Evolutionary conservation across 257 asterid genomes (phyloP).

Genomic region (Solanum chmielewskii): DNA sequence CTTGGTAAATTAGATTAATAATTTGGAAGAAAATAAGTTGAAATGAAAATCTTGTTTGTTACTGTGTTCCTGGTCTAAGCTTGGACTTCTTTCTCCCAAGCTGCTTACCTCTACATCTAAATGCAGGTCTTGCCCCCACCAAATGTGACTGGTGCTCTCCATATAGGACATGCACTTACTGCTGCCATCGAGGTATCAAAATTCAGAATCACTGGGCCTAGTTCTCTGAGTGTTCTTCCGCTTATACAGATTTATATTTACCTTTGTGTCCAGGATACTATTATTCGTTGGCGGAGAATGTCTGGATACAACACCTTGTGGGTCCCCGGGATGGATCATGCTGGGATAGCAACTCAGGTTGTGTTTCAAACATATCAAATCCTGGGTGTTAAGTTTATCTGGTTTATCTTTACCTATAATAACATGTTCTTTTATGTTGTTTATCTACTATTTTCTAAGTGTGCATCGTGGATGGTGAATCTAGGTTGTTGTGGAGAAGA

Average conservation of each 20-base stretch:
- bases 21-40: neutral
- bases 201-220: slow-evolving; percentile 1
- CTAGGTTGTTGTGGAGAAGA: slow-evolving; percentile 92
- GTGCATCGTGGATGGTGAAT: neutral
- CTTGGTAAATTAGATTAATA: neutral
- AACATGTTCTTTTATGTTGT: neutral
- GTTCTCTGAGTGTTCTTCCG: neutral
- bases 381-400: neutral
- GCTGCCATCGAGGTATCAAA: slow-evolving; percentile 76
- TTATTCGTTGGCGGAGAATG: slow-evolving; percentile 95
- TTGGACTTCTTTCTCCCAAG: neutral
- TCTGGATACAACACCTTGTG: slow-evolving; percentile 87
- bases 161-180: slow-evolving; percentile 94
- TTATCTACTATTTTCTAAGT: neutral
- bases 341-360: slow-evolving; percentile 99
- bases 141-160: slow-evolving; percentile 93
- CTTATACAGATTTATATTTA: neutral
- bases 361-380: neutral
- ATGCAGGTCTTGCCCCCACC: slow-evolving; percentile 93
- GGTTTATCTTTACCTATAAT: neutral
- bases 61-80: neutral
- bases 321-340: slow-evolving; percentile 98
- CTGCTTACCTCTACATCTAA: slow-evolving; percentile 1
- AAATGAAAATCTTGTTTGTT: neutral
- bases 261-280: slow-evolving; percentile 54